These are phyloP conservation scores for Hypsizygus marmoreus DNA, from an alignment of 768 basidiomycete species.

Conservation along the genomic window DNA sequence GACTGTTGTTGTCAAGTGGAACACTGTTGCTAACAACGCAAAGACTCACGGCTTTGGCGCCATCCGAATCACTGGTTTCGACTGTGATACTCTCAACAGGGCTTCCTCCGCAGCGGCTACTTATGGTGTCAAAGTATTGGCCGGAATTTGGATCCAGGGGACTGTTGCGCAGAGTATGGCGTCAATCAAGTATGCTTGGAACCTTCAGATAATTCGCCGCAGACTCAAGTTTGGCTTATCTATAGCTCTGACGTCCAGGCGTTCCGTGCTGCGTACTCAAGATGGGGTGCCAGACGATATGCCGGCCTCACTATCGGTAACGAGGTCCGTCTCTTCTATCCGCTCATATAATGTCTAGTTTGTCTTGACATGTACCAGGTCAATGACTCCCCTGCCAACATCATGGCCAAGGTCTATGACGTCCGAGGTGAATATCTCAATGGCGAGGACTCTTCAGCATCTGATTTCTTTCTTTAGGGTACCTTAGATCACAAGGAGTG, in stretches of 20 bases:
- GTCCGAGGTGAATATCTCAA: slow-evolving; percentile 28
- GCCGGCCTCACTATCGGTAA: slow-evolving; percentile 36
- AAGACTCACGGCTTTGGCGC: slow-evolving; percentile 29
- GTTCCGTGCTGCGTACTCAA: slow-evolving; percentile 27
- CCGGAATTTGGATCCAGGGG: slow-evolving; percentile 30
- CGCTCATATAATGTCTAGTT: too few relatives aligned
- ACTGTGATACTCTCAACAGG: slow-evolving; percentile 33
- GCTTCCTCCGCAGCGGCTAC: slow-evolving; percentile 32
- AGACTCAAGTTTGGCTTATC: neutral
- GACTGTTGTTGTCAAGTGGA: slow-evolving; percentile 25
- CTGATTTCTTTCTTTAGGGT: slow-evolving; percentile 23
- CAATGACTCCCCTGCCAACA: slow-evolving; percentile 28
- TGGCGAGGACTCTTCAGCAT: neutral
- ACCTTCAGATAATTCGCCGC: neutral
- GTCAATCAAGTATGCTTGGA: slow-evolving; percentile 25
- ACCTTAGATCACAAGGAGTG: slow-evolving; percentile 30
- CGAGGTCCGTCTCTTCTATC: too few relatives aligned
- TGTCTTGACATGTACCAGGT: too few relatives aligned
- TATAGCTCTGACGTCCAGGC: slow-evolving; percentile 31
- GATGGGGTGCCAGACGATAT: slow-evolving; percentile 30
- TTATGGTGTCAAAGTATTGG: slow-evolving; percentile 27
- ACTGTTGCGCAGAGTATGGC: slow-evolving; percentile 23
- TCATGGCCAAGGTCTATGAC: slow-evolving; percentile 33
- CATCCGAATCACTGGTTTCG: slow-evolving; percentile 34
- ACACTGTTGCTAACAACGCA: slow-evolving; percentile 26